Base-by-base conservation (phyloP, 495 filamentous ascomycete species). In the Neurospora intermedia region DNA sequence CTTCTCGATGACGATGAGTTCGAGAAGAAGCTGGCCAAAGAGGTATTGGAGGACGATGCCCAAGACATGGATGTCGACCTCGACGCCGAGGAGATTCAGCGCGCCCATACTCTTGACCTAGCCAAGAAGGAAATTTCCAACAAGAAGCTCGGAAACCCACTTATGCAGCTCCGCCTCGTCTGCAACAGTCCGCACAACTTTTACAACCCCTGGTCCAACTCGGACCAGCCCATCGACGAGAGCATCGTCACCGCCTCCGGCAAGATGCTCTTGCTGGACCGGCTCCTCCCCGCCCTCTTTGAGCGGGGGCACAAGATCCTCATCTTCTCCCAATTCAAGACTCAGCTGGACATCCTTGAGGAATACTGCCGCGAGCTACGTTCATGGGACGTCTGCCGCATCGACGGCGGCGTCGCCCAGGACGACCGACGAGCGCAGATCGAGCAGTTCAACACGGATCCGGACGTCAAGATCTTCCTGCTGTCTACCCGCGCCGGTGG, bases 141-240 rank as follows among this genome's bases (percentile, higher is more conserved):
- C 39, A 99, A 98, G 84, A 98, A 98, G 79, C 88, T 99, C 38
- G 94, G 96, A 74, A 99, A 99, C 77, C 93, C 94, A 0, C 81
- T 98, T 38, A 91, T 98, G 87, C 96, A 99, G 81, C 89, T 98
- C 15, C 92, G 96, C 7, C 88, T 97, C 3, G 92, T 91, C 62
- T 98, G 96, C 83, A 96, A 99, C 81, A 91, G 88, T 2, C 96
- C 96, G 0, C 95, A 98, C 81, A 95, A 97, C 77, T 98, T 99
- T 83, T 98, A 94, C 83, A 96, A 93, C 84, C 96, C 96, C 0
- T 99, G 93, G 89, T 82, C 84, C 27, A 83, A 85, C 38, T 77
- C 77, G 9, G 85, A 88, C 71, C 80, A 84, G 15, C 77, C 85
- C 1, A 83, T 91, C 1, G 94, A 98, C 78, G 91, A 95, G 77